Evolutionary conservation across 2,329 filamentous ascomycete genomes (phyloP), one percentile per base, ranked within the genome.

Genomic region (Beauveria rudraprayagi): DNA sequence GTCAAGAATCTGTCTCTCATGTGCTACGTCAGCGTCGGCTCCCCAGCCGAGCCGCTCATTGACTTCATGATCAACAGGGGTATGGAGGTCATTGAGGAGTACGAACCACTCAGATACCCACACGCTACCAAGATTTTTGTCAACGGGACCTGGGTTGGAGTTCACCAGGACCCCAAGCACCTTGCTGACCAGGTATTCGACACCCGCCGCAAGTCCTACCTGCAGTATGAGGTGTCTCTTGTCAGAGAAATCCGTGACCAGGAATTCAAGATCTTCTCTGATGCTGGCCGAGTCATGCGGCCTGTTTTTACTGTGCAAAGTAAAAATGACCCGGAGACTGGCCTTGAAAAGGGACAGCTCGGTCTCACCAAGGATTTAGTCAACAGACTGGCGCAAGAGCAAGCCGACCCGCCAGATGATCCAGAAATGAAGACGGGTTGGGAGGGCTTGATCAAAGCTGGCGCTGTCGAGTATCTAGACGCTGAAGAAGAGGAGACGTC

Each of bases 191-290:
- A 89, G 60, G 89, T 96, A 50, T 83, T 89, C 69, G 83, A 88
- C 58, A 83, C 96, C 58, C 87, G 92, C 67, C 84, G 93, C 61
- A 88, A 88, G 66, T 89, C 90, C 64, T 87, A 91, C 69, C 88
- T 99, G 63, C 92, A 91, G 16, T 90, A 91, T 67, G 93, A 97
- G 77, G 92, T 97, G 67, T 97, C 92, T 64, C 83, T 99, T 69
- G 90, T 99, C 69, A 87, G 94, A 70, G 94, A 99, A 71, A 97
- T 99, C 68, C 88, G 95, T 73, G 94, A 99, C 69, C 86, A 93
- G 68, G 94, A 99, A 74, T 97, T 99, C 83, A 96, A 96, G 76
- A 93, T 99, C 68, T 97, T 97, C 74, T 97, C 93, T 3, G 94
- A 99, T 73, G 93, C 93, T 47, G 94, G 94, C 30, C 88, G 94